These are phyloP conservation scores for Suillus bovinus DNA, from an alignment of 768 basidiomycete genomes.

Conservation along the genomic window DNA sequence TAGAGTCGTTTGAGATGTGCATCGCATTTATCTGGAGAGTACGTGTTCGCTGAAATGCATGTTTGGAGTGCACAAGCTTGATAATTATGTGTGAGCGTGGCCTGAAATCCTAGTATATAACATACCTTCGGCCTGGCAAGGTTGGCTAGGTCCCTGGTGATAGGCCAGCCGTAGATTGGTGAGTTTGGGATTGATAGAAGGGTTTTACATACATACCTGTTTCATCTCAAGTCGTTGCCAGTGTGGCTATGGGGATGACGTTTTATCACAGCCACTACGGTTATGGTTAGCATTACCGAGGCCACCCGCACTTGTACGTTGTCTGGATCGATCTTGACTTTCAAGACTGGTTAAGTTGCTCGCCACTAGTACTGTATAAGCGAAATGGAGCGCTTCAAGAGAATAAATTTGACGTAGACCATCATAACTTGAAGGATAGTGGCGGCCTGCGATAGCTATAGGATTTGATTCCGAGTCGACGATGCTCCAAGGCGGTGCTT, in stretches of 20 bases:
- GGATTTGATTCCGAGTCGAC: too few relatives aligned
- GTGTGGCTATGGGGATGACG: too few relatives aligned
- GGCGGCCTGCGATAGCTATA: not conserved
- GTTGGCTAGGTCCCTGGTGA: not conserved
- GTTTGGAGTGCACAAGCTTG: conserved; percentile 64
- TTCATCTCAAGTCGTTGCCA: not conserved
- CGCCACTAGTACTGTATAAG: not conserved
- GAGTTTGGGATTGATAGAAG: not conserved
- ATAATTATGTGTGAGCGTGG: not conserved
- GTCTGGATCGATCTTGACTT: not conserved
- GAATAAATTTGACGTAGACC: too few relatives aligned
- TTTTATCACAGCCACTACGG: too few relatives aligned
- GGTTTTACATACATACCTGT: not conserved
- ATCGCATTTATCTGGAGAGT: conserved; percentile 63
- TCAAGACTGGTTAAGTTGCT: not conserved
- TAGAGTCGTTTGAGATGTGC: conserved; percentile 54
- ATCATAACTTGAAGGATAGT: too few relatives aligned
- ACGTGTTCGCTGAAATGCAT: conserved; percentile 66
- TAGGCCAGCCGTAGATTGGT: not conserved
- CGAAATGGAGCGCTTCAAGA: too few relatives aligned
- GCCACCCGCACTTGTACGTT: too few relatives aligned
- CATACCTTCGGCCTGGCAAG: conserved; percentile 3
- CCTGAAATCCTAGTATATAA: not conserved
- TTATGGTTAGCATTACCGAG: too few relatives aligned
- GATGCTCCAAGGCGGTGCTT: too few relatives aligned